Base-by-base conservation (phyloP, 2,329 filamentous ascomycete genomes). In the Aaosphaeria pasadenensis region DNA sequence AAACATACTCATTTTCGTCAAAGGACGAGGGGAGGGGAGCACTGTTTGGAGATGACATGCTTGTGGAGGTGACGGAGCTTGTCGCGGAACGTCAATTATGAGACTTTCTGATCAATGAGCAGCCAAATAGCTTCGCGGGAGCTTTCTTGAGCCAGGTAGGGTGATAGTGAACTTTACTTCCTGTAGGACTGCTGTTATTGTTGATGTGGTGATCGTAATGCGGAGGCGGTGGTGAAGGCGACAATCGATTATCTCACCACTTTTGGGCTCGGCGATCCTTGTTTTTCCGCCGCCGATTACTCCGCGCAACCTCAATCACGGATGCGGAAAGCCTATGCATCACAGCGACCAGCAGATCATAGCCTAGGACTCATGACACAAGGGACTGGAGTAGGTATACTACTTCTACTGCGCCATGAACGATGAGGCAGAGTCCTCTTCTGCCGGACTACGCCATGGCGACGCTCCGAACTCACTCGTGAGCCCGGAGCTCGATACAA, bases 21-120 rank as follows among this genome's bases (percentile, higher is more conserved):
- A 94, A 94, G 35, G 89, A 94, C 62, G 89, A 92, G 58, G 89
- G 89, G 63, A 91, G 77, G 9, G 81, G 82, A 5, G 74, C 57
- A 53, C 57, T 64, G 52, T 68, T 69, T 11, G 62, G 65, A 32
- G 58, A 57, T 11, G 44, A 32, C 47, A 56, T 55, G 44, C 39
- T 45, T 36, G 49, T 43, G 49, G 50, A 39, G 46, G 48, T 43
- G 55, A 57, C 47, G 50, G 57, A 28, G 7, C 11, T 24, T 9
- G 39, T 41, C 11, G 11, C 28, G 39, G 11, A 17, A 41, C 2
- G 17, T 24, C 17, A 24, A 24, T 24, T 24, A 24, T 24, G 17
- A 24, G 17, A 24, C 17, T 24, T 24, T 24, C 17, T 24, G 17
- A 24, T 24, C 17, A 24, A 24, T 24, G 17, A 24, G 17, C 17